A percentile compares a stretch with the other conserved stretches of the same genome.
Conservation (phyloP, 2,329 filamentous ascomycete genomes). For the Fusarium lyarnte region DNA sequence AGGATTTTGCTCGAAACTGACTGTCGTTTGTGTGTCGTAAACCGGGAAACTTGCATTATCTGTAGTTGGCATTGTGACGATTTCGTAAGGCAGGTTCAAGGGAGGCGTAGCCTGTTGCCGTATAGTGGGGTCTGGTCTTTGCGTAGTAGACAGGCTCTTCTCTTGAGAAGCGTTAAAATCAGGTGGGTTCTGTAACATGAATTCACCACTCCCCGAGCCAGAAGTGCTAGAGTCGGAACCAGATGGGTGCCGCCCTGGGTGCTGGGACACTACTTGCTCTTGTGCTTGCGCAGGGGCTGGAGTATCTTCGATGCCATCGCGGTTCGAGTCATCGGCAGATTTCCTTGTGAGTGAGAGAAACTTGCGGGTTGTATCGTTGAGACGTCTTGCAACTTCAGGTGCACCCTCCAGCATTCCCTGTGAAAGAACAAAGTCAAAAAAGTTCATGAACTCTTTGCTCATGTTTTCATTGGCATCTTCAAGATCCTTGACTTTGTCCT, state of each 20-base stretch:
- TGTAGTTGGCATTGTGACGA: conserved; percentile 60
- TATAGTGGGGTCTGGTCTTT: conserved; percentile 4
- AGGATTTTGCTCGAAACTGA: conserved; percentile 29
- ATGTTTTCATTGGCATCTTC: conserved; percentile 76
- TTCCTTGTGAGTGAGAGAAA: conserved; percentile 66
- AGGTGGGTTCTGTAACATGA: not conserved
- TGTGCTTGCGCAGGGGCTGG: not conserved
- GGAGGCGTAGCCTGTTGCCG: conserved; percentile 34
- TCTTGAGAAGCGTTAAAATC: not conserved
- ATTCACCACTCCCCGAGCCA: conserved; percentile 5
- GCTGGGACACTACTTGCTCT: not conserved
- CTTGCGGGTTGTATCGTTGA: conserved; percentile 66
- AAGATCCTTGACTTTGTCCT: conserved; percentile 75
- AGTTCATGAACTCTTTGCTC: conserved; percentile 73
- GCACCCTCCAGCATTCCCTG: conserved; percentile 67
- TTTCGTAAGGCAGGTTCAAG: conserved; percentile 52
- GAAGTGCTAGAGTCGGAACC: conserved; percentile 8
- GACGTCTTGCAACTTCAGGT: conserved; percentile 65
- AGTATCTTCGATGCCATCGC: conserved; percentile 6
- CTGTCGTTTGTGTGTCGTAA: conserved; percentile 32
- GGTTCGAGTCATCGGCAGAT: conserved; percentile 47
- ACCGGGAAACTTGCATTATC: conserved; percentile 66
- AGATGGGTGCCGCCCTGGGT: conserved; percentile 4
- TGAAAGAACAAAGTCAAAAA: conserved; percentile 70
- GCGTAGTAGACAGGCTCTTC: conserved; percentile 17